Evolutionary conservation across 2,329 filamentous ascomycete genomes (phyloP), one percentile per base, ranked within the genome.

Genomic region (Neonectria magnoliae): DNA sequence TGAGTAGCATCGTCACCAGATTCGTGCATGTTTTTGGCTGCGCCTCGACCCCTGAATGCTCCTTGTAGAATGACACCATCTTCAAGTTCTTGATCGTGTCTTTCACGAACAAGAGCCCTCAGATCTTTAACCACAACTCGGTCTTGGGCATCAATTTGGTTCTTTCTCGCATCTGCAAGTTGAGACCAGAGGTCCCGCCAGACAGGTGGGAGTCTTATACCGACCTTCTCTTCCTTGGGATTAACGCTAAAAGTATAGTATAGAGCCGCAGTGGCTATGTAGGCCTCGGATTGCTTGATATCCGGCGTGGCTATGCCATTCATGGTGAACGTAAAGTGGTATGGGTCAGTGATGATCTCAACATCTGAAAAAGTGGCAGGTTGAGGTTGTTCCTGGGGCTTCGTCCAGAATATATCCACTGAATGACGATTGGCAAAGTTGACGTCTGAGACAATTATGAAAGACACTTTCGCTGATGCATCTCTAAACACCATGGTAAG

Each of bases 151-250:
- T 97, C 92, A 5, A 88, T 81, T 57, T 91, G 84, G 47, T 86
- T 87, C 76, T 93, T 95, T 73, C 90, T 92, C 20, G 85, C 80
- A 55, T 90, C 88, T 0, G 89, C 84, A 63, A 97, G 87, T 75
- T 98, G 94, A 10, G 87, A 85, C 90, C 94, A 98, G 1, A 98
- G 81, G 69, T 97, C 92, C 76, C 93, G 90, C 92, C 93, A 99
- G 2, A 88, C 85, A 0, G 90, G 84, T 4, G 94, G 93, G 16
- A 99, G 82, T 55, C 92, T 88, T 67, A 97, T 77, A 64, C 91
- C 91, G 2, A 93, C 88, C 76, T 97, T 98, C 68, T 97, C 93
- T 74, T 98, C 95, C 71, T 93, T 96, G 0, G 88, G 80, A 16
- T 90, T 92, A n/a, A 87, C 86, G 1, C 89, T 88, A 68, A 94